Evolutionary conservation across 306 rosid species (phyloP).

Genomic region (Benincasa hispida): DNA sequence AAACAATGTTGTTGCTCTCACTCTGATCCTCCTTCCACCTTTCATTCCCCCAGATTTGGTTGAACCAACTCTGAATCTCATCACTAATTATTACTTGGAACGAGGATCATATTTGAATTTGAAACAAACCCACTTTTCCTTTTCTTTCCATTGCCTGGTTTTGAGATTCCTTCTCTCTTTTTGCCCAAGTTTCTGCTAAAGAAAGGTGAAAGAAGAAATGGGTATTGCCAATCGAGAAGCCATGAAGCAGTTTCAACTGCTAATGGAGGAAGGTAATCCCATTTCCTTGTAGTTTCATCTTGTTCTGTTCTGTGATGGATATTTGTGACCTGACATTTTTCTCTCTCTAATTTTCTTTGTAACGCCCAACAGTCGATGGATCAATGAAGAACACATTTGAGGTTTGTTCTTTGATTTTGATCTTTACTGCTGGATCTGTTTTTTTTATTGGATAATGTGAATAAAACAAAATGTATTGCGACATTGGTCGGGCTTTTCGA

Average conservation of each 20-base stretch:
- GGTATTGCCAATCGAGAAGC: constrained; percentile 59
- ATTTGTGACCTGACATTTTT: constrained; percentile 6
- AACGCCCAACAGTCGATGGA: constrained; percentile 47
- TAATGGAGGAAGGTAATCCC: constrained; percentile 53
- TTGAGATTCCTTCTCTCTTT: neutral
- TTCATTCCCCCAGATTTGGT: neutral
- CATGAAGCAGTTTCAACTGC: constrained; percentile 48
- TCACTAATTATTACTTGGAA: neutral
- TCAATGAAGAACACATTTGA: constrained; percentile 49
- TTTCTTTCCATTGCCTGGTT: neutral
- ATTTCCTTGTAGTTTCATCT: constrained; percentile 7
- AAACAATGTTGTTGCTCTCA: neutral
- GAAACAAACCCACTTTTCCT: neutral
- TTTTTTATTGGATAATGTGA: neutral
- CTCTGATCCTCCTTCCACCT: neutral
- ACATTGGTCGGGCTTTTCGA: constrained; percentile 1
- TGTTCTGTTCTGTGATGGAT: constrained; percentile 18
- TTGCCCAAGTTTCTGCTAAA: neutral
- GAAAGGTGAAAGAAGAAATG: constrained; percentile 24
- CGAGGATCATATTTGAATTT: neutral
- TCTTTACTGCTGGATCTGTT: constrained; percentile 15
- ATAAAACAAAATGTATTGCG: neutral
- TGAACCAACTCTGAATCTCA: neutral
- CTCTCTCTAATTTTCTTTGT: neutral
- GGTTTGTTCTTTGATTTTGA: constrained; percentile 27